Base-by-base conservation (phyloP, 1,284 basidiomycete species). In the Leccinum variabile region DNA sequence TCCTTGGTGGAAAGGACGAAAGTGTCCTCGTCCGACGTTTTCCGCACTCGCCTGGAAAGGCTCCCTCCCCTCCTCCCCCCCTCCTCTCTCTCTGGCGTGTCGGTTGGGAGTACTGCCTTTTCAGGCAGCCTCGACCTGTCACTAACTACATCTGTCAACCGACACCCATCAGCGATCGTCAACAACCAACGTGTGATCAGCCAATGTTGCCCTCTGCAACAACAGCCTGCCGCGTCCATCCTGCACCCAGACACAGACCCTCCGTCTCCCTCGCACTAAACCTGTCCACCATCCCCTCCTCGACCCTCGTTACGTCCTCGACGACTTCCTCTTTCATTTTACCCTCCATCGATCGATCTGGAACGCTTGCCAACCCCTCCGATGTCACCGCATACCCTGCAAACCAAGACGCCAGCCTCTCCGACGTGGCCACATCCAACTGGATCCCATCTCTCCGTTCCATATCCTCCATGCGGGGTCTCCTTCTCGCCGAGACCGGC, bases 401-500 rank as follows among this genome's bases (percentile, higher is more conserved):
- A 61, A 57, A 44, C 59, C 69, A 65, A 35, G 35, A 55, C 13
- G 4, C 41, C 59, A 54, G 14, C 30, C n/a, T 46, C 18, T 46
- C 11, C 18, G 44, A 46, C 44, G n/a, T 22, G 44, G 44, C 18
- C 18, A 46, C 44, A 46, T 54, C 63, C 37, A 58, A n/a, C 59
- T 68, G 69, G 63, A 32, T 72, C 55, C 73, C 75, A 14, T 66
- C 72, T 28, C 66, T 80, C 59, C 75, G 78, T 28, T 82, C 81
- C 44, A 63, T 67, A 39, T 72, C 73, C 30, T 78, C 77, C 56
- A 82, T 82, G 81, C 71, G 71, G 16, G 82, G 78, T 37, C 73
- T 82, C 8, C 69, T 77, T 35, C 72, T 75, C 32, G 82, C 81
- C 18, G 81, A 83, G 68, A 66, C 68, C 33, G 81, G 81, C 11